Base-by-base conservation (phyloP, 176 grass and related monocot genomes). In the Pontederia paniculata region DNA sequence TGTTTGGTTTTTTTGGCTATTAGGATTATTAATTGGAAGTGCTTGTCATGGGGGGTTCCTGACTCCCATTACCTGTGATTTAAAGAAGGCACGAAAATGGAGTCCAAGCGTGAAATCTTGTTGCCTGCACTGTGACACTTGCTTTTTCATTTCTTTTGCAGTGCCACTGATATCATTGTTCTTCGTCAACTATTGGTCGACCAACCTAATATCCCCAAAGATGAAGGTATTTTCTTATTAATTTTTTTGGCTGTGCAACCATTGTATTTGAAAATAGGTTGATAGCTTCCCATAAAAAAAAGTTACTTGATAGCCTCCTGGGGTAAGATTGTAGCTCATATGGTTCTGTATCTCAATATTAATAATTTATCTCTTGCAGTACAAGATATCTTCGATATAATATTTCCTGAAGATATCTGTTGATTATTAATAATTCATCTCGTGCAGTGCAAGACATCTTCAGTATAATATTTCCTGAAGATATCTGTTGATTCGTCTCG, bases 401-500 rank as follows among this genome's bases (percentile, higher is more conserved):
- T 84, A 74, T 87, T 96, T 72, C 76, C 82, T 0, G 79, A 96
- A 55, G 82, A 96, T 80, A n/a, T n/a, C n/a, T n/a, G n/a, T n/a
- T n/a, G n/a, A n/a, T n/a, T 72, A 20, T 49, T 16, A 9, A 37
- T 52, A 49, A 68, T n/a, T 43, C 59, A 8, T 22, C 55, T 44
- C 45, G n/a, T 89, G 82, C 82, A 89, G 90, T 81, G 13, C 90
- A 96, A 72, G 70, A 70, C 17, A 96, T 89, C 64, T 89, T 84
- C 4, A 76, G 89, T 63, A 70, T 81, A 53, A 73, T 84, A 74
- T 87, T 96, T 72, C 76, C 82, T 0, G 79, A 96, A 55, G 82
- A 96, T 80, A 81, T 83, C 50, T 80, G 78, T 70, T 95, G 69
- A 80, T 52, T 66, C 48, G 9, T 51, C 48, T 8, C 15, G 45